Evolutionary conservation across 495 filamentous ascomycete species (phyloP), one percentile per base, ranked within the genome.

Genomic region (Talaromyces ruber): DNA sequence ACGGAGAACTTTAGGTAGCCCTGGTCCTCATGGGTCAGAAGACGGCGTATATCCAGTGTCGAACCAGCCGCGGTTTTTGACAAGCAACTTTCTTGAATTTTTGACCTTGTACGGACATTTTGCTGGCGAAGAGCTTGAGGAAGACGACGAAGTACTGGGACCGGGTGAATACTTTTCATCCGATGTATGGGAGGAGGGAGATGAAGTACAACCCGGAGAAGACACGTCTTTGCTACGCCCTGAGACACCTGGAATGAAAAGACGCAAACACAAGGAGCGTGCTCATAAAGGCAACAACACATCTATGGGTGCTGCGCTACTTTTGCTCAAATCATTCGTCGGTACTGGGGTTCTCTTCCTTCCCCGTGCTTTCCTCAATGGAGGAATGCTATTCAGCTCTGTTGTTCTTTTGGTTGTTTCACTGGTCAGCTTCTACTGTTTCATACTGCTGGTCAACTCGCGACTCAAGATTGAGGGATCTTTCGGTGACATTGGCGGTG

Each of bases 301-400:
- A 37, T 81, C 88, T 21, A 86, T 85, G 47, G 85, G 86, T 61
- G 93, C 94, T 12, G 85, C 86, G 16, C 70, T 97, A 56, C 80
- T 98, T 22, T 80, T 98, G 39, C 82, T 98, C 56, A 98, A 98
- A 74, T 96, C 92, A 11, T 98, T 98, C 66, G 93, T 98, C 43
- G 94, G 94, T 12, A 98, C 94, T 1, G 94, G 94, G 32, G 94
- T 98, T n/a, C 77, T 98, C 30, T 98, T 98, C 78, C 79, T 98
- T 4, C 94, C 94, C 0, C 86, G 91, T 63, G 94, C 94, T 14
- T 91, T 93, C 73, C 81, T 96, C 52, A 98, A 98, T 66, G 94
- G 94, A 54, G 94, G 94, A 60, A 97, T 98, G 91, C 75, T 98
- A 45, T 98, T 98, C 75, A 96, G 91, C 70, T 95, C 91, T 70